Percentiles rank a stretch among this genome's conserved stretches.
phyloP scores from a whole-genome alignment of 768 basidiomycete species.

The Phlegmacium glaucopus region DNA sequence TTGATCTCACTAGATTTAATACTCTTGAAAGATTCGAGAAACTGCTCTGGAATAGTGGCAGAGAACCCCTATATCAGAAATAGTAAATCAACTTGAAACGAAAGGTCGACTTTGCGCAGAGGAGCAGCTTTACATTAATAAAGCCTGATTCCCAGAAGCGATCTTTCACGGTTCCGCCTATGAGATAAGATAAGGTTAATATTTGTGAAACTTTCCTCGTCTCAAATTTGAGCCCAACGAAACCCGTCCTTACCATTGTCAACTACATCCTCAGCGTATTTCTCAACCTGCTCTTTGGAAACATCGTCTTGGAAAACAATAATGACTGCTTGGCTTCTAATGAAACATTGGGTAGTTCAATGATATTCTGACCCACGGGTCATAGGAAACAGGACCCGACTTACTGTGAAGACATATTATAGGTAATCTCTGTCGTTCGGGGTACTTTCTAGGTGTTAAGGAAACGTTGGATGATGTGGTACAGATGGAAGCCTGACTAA shows the following conservation, averaged over 20 bases:
- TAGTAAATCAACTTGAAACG: too few species aligned
- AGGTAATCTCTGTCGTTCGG: too few species aligned
- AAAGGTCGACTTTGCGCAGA: too few species aligned
- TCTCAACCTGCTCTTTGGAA: constrained; percentile 10
- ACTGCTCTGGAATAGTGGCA: constrained; percentile 16
- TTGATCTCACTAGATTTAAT: constrained; percentile 7
- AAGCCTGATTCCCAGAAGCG: constrained; percentile 13
- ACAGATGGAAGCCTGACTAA: background rate
- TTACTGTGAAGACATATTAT: too few species aligned
- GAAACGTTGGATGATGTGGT: background rate
- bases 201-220: background rate
- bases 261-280: constrained; percentile 12
- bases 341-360: background rate
- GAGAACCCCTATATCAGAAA: constrained; percentile 16
- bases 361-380: too few species aligned
- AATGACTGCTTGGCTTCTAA: background rate
- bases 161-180: constrained; percentile 14
- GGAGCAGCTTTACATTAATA: constrained; percentile 12
- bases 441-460: background rate
- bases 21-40: constrained; percentile 11
- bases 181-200: background rate
- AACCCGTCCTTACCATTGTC: constrained; percentile 7
- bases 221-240: rapidly evolving
- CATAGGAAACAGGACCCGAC: too few species aligned
- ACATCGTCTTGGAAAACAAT: constrained; percentile 18